Conservation (phyloP, 495 filamentous ascomycete genomes). For the Aspergillus avenaceus region DNA sequence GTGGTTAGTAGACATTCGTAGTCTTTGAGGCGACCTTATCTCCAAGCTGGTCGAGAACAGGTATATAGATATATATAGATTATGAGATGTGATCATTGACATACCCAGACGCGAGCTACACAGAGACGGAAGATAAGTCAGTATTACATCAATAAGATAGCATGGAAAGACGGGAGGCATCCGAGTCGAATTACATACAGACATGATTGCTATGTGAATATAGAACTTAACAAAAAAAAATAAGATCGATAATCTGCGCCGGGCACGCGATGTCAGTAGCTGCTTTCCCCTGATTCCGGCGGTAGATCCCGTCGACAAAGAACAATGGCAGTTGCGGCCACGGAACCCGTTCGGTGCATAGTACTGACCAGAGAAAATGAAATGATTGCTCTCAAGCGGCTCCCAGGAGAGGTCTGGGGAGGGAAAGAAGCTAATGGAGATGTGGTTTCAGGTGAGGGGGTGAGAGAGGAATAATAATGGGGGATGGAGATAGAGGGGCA, state of each 20-base stretch:
- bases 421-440: neutral
- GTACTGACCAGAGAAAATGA: constrained; percentile 10
- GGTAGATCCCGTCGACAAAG: neutral
- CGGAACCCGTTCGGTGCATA: neutral
- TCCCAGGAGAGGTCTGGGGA: neutral
- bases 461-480: constrained; percentile 14
- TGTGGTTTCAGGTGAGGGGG: constrained; percentile 6
- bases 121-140: constrained; percentile 14
- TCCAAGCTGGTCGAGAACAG: constrained; percentile 1
- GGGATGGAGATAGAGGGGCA: constrained; percentile 30
- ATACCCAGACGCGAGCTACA: constrained; percentile 47
- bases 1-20: constrained; percentile 17
- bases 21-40: neutral
- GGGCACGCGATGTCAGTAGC: constrained; percentile 29
- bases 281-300: constrained; percentile 11
- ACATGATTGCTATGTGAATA: constrained; percentile 33
- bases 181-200: constrained; percentile 26
- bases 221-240: constrained; percentile 20
- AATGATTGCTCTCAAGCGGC: neutral
- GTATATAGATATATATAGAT: too few relatives aligned
- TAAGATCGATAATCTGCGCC: constrained; percentile 24
- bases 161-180: constrained; percentile 1
- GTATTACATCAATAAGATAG: constrained; percentile 2
- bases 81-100: constrained; percentile 8
- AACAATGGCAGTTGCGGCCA: neutral